These are phyloP conservation scores for Ensete glaucum DNA, from an alignment of 176 grass and related monocot genomes.

Conservation along the genomic window DNA sequence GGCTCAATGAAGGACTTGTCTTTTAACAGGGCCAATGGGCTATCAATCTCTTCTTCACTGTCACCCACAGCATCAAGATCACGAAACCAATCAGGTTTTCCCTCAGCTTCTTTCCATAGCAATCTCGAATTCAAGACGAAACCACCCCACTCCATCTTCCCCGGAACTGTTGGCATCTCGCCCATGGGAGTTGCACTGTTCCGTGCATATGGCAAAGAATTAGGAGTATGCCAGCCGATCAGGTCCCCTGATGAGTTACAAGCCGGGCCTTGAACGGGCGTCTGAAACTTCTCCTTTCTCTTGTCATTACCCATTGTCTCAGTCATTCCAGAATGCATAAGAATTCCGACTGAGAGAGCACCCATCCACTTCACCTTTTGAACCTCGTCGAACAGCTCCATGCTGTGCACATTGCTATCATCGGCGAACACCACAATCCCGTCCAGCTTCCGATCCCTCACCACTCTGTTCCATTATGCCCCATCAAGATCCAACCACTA, in stretches of 20 bases:
- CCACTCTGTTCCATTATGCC: constrained; percentile 5
- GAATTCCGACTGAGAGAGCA: constrained; percentile 22
- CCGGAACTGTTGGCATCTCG: background rate
- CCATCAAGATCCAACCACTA: background rate
- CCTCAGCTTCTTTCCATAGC: constrained; percentile 7
- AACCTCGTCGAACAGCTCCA: constrained; percentile 86
- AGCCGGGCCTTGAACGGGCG: constrained; percentile 12
- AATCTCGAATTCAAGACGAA: constrained; percentile 10
- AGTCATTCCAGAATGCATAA: background rate
- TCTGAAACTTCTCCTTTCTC: background rate
- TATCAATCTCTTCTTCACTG: background rate
- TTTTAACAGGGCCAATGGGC: constrained; percentile 4
- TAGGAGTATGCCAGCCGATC: constrained; percentile 4
- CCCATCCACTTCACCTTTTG: constrained; percentile 72
- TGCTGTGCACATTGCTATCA: constrained; percentile 71
- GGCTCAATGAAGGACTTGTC: constrained; percentile 10
- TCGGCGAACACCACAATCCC: constrained; percentile 92
- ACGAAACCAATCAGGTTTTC: constrained; percentile 6
- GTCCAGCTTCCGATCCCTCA: constrained; percentile 30
- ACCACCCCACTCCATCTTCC: constrained; percentile 17
- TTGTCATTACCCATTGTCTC: background rate
- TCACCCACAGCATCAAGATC: constrained; percentile 16
- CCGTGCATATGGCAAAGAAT: background rate
- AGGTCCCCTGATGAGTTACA: constrained; percentile 14
- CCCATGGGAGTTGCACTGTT: background rate